Base-by-base conservation (phyloP, 345 rosid genomes). In the Cardamine resedifolia region DNA sequence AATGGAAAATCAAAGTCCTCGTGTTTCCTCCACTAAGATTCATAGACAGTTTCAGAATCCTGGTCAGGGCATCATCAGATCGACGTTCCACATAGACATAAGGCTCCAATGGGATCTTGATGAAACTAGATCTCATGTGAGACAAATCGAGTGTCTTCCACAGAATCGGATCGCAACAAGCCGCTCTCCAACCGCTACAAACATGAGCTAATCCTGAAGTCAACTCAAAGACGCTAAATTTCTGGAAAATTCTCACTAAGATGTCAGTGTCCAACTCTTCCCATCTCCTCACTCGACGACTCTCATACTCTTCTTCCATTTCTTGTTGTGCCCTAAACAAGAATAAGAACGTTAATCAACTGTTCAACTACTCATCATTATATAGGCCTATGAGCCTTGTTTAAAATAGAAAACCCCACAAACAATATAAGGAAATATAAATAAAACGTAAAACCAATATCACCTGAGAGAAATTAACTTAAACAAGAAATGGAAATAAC, bases 91-190 rank as follows among this genome's bases (percentile, higher is more conserved):
- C 96, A 52, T 90, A 89, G 33, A 93, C 97, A 59, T 84, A 90
- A 57, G 97, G 98, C 71, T 82, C 85, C 19, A 77, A 63, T 0
- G 91, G 96, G 73, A 82, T 85, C 77, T 79, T 87, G 80, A 93
- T 90, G 84, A 79, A 90, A 72, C 85, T 79, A 15, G 97, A 90
- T 73, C 58, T 81, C 83, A 87, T 55, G 73, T 66, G 76, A 0
- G 97, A 90, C 39, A 93, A 75, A 78, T 93, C 97, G 38, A 93
- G 94, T 0, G 87, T 89, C 72, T 80, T 89, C 98, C 98, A 90
- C 0, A 89, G 80, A 41, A 86, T 58, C n/a, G 98, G 97, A 83
- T 93, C 96, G 12, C 95, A 79, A 66, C 88, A 85, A 66, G 97
- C 98, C 24, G 55, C 33, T 48, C 91, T 84, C 97, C 98, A 93